phyloP scores from a whole-genome alignment of 257 asterid genomes.

The Solanum appendiculatum region DNA sequence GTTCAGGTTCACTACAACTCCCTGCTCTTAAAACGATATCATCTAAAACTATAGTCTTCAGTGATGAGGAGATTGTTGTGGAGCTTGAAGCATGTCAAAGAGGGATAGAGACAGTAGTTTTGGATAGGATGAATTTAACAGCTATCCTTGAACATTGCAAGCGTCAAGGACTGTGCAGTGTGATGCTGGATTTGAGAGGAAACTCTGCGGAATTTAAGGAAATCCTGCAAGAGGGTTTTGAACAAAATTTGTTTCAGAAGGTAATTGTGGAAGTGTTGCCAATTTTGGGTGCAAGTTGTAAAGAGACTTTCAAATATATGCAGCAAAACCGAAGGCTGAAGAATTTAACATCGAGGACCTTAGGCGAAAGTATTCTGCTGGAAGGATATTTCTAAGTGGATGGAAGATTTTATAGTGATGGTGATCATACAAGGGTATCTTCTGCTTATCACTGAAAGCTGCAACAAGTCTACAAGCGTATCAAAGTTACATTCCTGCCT shows the following conservation, averaged over 20 bases:
- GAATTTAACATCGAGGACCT: constrained; percentile 36
- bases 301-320: constrained; percentile 2
- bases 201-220: constrained; percentile 34
- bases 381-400: constrained; percentile 62
- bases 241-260: constrained; percentile 60
- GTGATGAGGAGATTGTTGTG: constrained; percentile 20
- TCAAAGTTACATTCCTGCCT: background rate
- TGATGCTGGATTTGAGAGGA: constrained; percentile 55
- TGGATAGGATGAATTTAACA: constrained; percentile 28
- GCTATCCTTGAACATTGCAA: constrained; percentile 70
- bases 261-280: constrained; percentile 69
- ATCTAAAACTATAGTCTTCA: constrained; percentile 32
- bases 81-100: constrained; percentile 22
- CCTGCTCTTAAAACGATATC: constrained; percentile 7
- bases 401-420: background rate
- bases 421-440: background rate
- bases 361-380: constrained; percentile 47
- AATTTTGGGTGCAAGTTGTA: constrained; percentile 29
- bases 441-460: background rate
- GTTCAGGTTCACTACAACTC: constrained; percentile 16
- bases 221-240: constrained; percentile 53
- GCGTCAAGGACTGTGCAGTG: constrained; percentile 58
- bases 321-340: constrained; percentile 24
- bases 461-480: background rate
- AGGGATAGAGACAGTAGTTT: constrained; percentile 34